phyloP scores from a whole-genome alignment of 768 basidiomycete species.

The Boletus tomentosulus region DNA sequence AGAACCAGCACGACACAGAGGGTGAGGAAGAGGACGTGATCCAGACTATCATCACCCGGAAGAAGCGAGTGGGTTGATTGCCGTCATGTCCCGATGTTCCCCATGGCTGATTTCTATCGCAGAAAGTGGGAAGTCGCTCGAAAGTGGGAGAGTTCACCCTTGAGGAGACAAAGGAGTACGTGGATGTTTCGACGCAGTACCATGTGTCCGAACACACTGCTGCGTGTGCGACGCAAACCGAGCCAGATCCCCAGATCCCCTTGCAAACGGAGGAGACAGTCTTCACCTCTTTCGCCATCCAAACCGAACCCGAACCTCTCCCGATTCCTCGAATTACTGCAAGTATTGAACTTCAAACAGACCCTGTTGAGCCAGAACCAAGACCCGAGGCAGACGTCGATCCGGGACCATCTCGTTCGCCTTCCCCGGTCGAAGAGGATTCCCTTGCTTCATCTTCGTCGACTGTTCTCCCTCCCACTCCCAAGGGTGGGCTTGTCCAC shows the following conservation, averaged over 20 bases:
- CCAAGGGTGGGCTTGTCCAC: constrained; percentile 42
- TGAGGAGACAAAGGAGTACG: constrained; percentile 71
- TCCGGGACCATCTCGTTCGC: constrained; percentile 37
- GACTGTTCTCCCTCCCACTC: constrained; percentile 67
- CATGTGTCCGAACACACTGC: constrained; percentile 51
- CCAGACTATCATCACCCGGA: constrained; percentile 86
- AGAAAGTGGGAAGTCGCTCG: constrained; percentile 68
- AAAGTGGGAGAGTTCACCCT: constrained; percentile 40
- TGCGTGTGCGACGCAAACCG: constrained; percentile 54
- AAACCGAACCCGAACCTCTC: constrained; percentile 38
- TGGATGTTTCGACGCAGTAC: constrained; percentile 70
- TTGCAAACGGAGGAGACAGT: constrained; percentile 50
- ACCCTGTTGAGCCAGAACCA: constrained; percentile 35
- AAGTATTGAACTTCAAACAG: constrained; percentile 67
- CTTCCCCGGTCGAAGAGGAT: constrained; percentile 46
- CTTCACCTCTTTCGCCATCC: constrained; percentile 27
- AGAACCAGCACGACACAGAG: constrained; percentile 52
- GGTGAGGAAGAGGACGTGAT: constrained; percentile 64
- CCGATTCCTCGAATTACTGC: constrained; percentile 29
- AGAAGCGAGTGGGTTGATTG: constrained; percentile 55
- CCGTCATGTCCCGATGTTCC: constrained; percentile 4
- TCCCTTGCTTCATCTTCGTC: constrained; percentile 70
- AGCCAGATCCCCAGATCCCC: constrained; percentile 48
- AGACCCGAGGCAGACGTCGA: constrained; percentile 32
- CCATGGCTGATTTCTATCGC: constrained; percentile 9